Percentiles rank a stretch among this genome's conserved stretches.
Evolutionary conservation across 1,284 basidiomycete species (phyloP).

Genomic region (Sanghuangporus baumii): DNA sequence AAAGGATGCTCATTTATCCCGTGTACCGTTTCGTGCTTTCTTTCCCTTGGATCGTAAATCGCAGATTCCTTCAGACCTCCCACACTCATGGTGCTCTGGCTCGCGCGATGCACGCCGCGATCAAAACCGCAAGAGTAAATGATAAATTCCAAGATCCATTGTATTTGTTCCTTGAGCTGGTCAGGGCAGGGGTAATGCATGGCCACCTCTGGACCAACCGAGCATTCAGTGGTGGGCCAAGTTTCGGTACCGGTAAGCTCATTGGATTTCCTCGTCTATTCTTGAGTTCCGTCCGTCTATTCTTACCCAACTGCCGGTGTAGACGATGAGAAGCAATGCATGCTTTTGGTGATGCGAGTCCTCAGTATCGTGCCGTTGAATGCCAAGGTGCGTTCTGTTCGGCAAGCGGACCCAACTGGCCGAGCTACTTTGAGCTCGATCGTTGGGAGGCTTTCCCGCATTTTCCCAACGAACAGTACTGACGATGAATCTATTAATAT

Average conservation of each 20-base stretch:
- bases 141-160: constrained; percentile 99
- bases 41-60: constrained; percentile 3
- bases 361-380: constrained; percentile 89
- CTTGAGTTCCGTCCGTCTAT: constrained; percentile 14
- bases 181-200: constrained; percentile 93
- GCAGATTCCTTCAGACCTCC: constrained; percentile 79
- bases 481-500: constrained; percentile 1
- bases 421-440: not conserved
- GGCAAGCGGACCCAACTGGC: not conserved
- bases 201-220: constrained; percentile 87
- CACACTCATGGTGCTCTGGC: constrained; percentile 90
- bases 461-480: not conserved
- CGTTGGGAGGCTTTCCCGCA: not conserved
- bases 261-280: constrained; percentile 13
- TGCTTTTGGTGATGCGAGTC: constrained; percentile 94
- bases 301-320: constrained; percentile 3
- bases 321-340: constrained; percentile 89
- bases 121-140: constrained; percentile 76
- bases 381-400: constrained; percentile 66
- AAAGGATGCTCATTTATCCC: constrained; percentile 18
- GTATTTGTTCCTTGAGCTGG: constrained; percentile 88
- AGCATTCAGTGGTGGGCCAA: constrained; percentile 90
- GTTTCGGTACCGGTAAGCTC: constrained; percentile 77
- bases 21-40: constrained; percentile 10
- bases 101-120: constrained; percentile 82